phyloP scores from a whole-genome alignment of 2,329 filamentous ascomycete genomes.

The Pestalotiopsis sp. region DNA sequence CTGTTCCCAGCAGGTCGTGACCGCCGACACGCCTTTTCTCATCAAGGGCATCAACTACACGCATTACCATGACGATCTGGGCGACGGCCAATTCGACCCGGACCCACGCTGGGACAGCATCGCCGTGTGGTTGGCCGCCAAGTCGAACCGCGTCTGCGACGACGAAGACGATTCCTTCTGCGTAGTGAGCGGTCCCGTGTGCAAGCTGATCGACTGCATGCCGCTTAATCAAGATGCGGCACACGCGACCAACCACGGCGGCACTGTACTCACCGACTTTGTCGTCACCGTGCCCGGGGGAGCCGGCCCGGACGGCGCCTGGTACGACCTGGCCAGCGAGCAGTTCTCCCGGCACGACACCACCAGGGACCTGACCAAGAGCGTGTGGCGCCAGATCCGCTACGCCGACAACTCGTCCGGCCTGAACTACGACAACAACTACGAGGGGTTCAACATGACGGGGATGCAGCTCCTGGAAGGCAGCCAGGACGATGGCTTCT shows the following conservation, averaged over 20 bases:
- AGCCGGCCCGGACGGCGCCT: constrained; percentile 9
- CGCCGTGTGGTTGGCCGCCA: constrained; percentile 1
- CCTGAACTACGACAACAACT: constrained; percentile 13
- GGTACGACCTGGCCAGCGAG: constrained; percentile 12
- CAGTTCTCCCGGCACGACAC: constrained; percentile 9
- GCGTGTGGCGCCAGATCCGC: constrained; percentile 1
- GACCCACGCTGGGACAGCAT: constrained; percentile 8
- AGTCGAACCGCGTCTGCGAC: background rate
- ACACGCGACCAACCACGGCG: constrained; percentile 8
- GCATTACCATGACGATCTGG: constrained; percentile 13
- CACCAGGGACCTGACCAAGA: constrained; percentile 7
- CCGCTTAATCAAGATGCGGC: constrained; percentile 9
- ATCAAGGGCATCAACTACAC: constrained; percentile 15
- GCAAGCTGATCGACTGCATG: constrained; percentile 15
- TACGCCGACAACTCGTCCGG: constrained; percentile 4
- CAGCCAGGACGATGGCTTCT: constrained; percentile 11
- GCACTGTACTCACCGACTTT: background rate
- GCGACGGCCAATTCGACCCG: constrained; percentile 11
- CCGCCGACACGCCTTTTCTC: constrained; percentile 8
- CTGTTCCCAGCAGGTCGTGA: constrained; percentile 5
- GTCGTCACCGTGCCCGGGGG: constrained; percentile 8
- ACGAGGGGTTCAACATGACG: constrained; percentile 13
- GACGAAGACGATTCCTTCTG: constrained; percentile 7
- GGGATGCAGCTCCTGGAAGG: background rate
- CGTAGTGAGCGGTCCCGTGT: constrained; percentile 11